These are phyloP conservation scores for Fomitopsis pulvina DNA, from an alignment of 768 basidiomycete species.

Conservation along the genomic window DNA sequence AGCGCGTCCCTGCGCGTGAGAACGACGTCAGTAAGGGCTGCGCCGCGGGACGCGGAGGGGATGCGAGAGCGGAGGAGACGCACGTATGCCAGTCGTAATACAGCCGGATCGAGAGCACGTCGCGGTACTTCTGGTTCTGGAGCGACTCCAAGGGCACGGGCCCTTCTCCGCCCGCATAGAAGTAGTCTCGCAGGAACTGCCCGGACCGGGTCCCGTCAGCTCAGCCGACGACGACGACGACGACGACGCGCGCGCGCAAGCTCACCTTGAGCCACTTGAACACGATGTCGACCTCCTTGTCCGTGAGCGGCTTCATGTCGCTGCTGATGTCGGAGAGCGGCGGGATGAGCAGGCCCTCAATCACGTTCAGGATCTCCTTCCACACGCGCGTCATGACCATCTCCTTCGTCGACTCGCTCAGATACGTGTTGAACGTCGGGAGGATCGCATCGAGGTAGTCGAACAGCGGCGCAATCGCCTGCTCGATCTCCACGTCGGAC, in stretches of 20 bases:
- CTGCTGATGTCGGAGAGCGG: constrained; percentile 80
- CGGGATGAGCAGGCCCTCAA: constrained; percentile 88
- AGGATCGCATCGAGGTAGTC: constrained; percentile 96
- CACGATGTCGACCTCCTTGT: constrained; percentile 98
- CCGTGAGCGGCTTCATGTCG: constrained; percentile 86
- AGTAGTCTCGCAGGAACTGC: constrained; percentile 91
- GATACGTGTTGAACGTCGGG: constrained; percentile 81
- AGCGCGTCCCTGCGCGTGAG: constrained; percentile 52
- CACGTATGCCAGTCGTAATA: constrained; percentile 97
- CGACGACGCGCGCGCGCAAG: background rate
- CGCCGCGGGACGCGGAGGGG: background rate
- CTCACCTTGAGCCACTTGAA: constrained; percentile 96
- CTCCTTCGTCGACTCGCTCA: constrained; percentile 80
- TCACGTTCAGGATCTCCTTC: constrained; percentile 87
- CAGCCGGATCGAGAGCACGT: constrained; percentile 80
- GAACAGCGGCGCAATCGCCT: constrained; percentile 85
- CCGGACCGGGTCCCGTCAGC: background rate
- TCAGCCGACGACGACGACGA: constrained; percentile 1
- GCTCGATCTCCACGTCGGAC: constrained; percentile 91
- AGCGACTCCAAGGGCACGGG: constrained; percentile 80
- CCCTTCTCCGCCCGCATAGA: constrained; percentile 90
- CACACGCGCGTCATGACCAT: constrained; percentile 91
- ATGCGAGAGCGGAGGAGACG: constrained; percentile 22
- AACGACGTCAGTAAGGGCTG: background rate
- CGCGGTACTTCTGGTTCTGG: constrained; percentile 93